Conservation (phyloP, 129 eudicot species). For the Silybum marianum region DNA sequence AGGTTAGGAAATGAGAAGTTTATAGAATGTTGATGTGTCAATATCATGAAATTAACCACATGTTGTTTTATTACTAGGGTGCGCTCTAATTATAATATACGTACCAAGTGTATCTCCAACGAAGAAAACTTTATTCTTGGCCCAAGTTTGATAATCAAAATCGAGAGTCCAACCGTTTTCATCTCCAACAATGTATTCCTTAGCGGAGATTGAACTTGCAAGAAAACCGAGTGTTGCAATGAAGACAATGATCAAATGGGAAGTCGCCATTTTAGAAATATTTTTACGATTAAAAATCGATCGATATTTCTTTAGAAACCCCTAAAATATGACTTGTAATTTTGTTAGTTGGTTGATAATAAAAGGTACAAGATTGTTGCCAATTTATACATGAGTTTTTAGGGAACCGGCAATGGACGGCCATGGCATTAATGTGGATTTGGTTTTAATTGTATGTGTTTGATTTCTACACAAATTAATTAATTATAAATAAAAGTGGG, state of each 20-base stretch:
- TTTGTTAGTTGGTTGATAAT: not conserved
- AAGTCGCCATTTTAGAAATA: slow-evolving; percentile 26
- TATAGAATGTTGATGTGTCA: not conserved
- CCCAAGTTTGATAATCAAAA: slow-evolving; percentile 40
- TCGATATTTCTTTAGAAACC: not conserved
- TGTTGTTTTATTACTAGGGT: too few species aligned
- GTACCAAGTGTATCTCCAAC: slow-evolving; percentile 43
- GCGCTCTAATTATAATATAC: not conserved
- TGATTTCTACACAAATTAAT: not conserved
- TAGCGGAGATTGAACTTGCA: slow-evolving; percentile 25
- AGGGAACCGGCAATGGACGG: slow-evolving; percentile 37
- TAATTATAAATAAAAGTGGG: not conserved
- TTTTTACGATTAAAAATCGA: not conserved
- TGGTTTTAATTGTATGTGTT: slow-evolving; percentile 20
- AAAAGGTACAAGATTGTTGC: not conserved
- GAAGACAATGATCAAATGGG: slow-evolving; percentile 13
- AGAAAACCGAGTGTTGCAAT: slow-evolving; percentile 22
- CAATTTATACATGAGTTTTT: slow-evolving; percentile 17
- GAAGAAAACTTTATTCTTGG: slow-evolving; percentile 33
- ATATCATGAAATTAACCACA: too few species aligned
- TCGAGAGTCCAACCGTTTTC: slow-evolving; percentile 39
- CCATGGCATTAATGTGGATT: slow-evolving; percentile 20
- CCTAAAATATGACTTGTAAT: not conserved
- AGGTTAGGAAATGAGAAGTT: too few species aligned
- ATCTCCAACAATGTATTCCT: slow-evolving; percentile 33